Percentiles rank a stretch among this genome's conserved stretches.
Evolutionary conservation across 1,139 yeast species (phyloP).

Genomic region (Pichia sp.): DNA sequence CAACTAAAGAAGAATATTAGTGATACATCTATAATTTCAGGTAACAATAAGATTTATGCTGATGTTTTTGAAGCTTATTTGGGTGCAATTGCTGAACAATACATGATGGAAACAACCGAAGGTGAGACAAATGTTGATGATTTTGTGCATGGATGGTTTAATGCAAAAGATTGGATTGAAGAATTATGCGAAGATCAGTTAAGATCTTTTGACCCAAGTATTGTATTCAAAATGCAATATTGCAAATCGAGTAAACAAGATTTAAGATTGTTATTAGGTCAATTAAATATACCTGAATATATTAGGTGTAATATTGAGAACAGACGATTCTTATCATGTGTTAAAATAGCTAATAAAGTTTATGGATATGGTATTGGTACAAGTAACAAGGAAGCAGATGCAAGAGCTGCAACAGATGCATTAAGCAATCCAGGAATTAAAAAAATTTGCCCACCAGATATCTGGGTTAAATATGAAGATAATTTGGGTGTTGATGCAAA

Average conservation of each 20-base stretch:
- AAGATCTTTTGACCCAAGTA: conserved; percentile 36
- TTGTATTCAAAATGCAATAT: conserved; percentile 31
- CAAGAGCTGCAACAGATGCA: conserved; percentile 65
- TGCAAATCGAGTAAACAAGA: conserved; percentile 66
- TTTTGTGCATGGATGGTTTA: conserved; percentile 34
- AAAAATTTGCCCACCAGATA: conserved; percentile 12
- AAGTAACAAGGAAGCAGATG: conserved; percentile 59
- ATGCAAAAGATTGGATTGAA: conserved; percentile 54
- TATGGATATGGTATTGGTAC: conserved; percentile 56
- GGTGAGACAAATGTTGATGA: conserved; percentile 41
- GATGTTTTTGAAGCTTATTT: conserved; percentile 84
- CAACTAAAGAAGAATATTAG: conserved; percentile 41
- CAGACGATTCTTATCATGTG: conserved; percentile 36
- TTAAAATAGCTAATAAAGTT: conserved; percentile 44
- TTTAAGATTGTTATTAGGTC: conserved; percentile 72
- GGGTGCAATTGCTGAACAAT: conserved; percentile 50
- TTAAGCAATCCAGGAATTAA: conserved; percentile 37
- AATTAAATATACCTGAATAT: conserved; percentile 63
- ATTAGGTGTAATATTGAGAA: conserved; percentile 42
- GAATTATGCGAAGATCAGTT: conserved; percentile 42
- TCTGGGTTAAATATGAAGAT: conserved; percentile 13
- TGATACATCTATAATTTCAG: conserved; percentile 33
- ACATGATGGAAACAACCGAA: conserved; percentile 16
- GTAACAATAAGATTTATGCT: conserved; percentile 53
- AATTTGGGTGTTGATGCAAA: conserved; percentile 11